A percentile compares a stretch with the other conserved stretches of the same genome.
Evolutionary conservation across 164 flowering plant species (phyloP).

Genomic region (Dillenia suffruticosa): DNA sequence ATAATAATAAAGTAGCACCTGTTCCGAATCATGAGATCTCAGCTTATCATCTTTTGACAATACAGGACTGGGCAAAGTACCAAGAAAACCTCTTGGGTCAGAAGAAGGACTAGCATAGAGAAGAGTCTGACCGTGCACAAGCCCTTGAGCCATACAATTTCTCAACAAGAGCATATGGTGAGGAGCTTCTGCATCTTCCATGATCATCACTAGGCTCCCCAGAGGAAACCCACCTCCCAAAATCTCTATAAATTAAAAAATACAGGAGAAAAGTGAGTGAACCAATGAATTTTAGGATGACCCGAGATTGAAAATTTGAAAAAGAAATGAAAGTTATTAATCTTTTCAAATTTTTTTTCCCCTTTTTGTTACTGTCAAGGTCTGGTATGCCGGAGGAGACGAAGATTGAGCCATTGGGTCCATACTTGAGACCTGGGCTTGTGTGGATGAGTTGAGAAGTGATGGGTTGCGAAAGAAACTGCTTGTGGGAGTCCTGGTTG

Average conservation of each 20-base stretch:
- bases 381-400: constrained; percentile 90
- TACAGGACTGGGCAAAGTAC: constrained; percentile 76
- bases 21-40: constrained; percentile 32
- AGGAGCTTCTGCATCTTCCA: constrained; percentile 97
- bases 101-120: constrained; percentile 74
- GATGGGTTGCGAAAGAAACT: constrained; percentile 74
- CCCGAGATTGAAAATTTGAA: not conserved
- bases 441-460: constrained; percentile 21
- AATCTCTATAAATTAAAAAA: constrained; percentile 43
- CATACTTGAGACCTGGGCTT: constrained; percentile 65
- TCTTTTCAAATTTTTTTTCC: not conserved
- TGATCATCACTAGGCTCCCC: constrained; percentile 83
- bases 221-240: constrained; percentile 89
- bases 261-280: not conserved
- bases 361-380: constrained; percentile 61
- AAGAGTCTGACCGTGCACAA: constrained; percentile 80
- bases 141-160: constrained; percentile 94
- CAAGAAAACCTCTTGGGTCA: constrained; percentile 77
- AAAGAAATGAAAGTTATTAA: not conserved
- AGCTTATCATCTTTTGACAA: constrained; percentile 60
- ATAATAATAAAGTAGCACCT: constrained; percentile 35
- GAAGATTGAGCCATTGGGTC: constrained; percentile 67
- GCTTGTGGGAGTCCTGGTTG: constrained; percentile 42
- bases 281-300: not conserved
- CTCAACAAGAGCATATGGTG: constrained; percentile 91